Percentiles rank a stretch among this genome's conserved stretches.
Evolutionary conservation across 345 rosid species (phyloP).

Genomic region (Psidium friedrichsthalianum): DNA sequence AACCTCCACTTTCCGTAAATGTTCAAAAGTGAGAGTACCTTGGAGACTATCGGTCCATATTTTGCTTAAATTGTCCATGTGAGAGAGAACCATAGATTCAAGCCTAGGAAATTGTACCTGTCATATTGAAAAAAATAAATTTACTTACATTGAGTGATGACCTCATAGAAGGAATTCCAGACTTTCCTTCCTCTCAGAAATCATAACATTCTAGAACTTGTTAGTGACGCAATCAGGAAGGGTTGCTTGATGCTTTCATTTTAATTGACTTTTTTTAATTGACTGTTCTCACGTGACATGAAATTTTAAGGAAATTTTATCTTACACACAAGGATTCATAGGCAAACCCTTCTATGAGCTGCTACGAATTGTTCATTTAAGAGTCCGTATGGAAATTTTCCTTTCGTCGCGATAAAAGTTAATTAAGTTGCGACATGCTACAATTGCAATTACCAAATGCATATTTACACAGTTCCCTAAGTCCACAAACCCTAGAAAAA

Average conservation of each 20-base stretch:
- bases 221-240: no score
- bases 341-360: neutral
- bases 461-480: no score
- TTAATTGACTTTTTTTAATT: no score
- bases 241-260: no score
- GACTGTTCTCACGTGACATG: neutral
- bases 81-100: neutral
- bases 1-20: neutral
- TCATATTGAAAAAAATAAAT: no score
- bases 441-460: no score
- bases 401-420: neutral
- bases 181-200: no score
- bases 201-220: no score
- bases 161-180: no score
- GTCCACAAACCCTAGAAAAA: neutral
- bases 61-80: neutral
- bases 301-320: neutral
- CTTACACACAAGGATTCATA: neutral
- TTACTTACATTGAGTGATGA: neutral
- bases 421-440: no score
- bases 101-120: neutral
- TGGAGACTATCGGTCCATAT: neutral
- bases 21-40: neutral
- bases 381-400: neutral
- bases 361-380: neutral